phyloP scores from a whole-genome alignment of 805 yeast genomes.

The Isabelozyma rhagii region DNA sequence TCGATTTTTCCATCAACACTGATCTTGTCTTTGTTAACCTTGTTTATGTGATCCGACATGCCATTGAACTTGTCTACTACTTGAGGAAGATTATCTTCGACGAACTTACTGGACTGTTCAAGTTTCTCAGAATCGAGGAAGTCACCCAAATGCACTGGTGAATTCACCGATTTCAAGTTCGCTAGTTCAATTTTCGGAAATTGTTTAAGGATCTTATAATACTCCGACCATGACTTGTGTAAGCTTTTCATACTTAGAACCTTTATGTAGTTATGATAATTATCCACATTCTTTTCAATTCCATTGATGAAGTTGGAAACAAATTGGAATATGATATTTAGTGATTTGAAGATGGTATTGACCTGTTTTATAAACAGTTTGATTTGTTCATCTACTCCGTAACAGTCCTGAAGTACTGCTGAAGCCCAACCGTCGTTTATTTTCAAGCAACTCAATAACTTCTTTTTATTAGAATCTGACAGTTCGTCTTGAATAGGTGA shows the following conservation, averaged over 20 bases:
- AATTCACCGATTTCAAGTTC: slow-evolving; percentile 6
- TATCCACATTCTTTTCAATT: slow-evolving; percentile 45
- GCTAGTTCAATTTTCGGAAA: slow-evolving; percentile 36
- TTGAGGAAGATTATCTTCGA: slow-evolving; percentile 25
- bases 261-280: slow-evolving; percentile 31
- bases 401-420: slow-evolving; percentile 41
- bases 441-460: slow-evolving; percentile 34
- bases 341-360: slow-evolving; percentile 41
- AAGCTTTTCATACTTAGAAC: slow-evolving; percentile 41
- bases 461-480: slow-evolving; percentile 7
- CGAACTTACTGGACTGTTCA: slow-evolving; percentile 24
- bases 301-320: slow-evolving; percentile 47
- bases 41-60: slow-evolving; percentile 31
- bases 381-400: slow-evolving; percentile 26
- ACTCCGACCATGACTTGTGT: slow-evolving; percentile 31
- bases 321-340: slow-evolving; percentile 48
- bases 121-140: slow-evolving; percentile 30
- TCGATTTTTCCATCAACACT: slow-evolving; percentile 42
- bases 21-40: slow-evolving; percentile 33
- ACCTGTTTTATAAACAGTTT: slow-evolving; percentile 30
- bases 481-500: background rate
- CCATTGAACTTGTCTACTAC: slow-evolving; percentile 26
- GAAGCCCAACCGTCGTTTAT: slow-evolving; percentile 52
- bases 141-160: slow-evolving; percentile 21
- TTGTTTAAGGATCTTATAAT: slow-evolving; percentile 31